Evolutionary conservation across 352 stramenopile genomes (phyloP), one percentile per base, ranked within the genome.

Genomic region (Globisporangium nunn): DNA sequence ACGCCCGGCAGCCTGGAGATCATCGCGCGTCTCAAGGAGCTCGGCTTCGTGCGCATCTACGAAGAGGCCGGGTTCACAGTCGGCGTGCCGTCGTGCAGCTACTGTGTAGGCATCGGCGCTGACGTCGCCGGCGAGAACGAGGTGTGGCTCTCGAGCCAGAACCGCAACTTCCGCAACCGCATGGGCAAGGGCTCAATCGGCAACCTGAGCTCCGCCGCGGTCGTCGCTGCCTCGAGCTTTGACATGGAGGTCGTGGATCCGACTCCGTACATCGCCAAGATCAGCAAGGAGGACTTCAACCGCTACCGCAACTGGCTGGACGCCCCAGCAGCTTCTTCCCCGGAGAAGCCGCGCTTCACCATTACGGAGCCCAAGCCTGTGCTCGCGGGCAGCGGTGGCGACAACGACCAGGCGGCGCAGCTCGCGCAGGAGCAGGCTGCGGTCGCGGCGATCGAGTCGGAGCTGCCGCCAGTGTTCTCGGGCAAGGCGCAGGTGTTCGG

Each of bases 141-240:
- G 46, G 84, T 94, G 52, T 92, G 84, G 82, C 80, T 94, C 53
- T 85, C 69, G 33, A 77, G 62, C 47, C 81, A 92, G 74, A 94
- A 94, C 70, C 81, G 84, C 28, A 94, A 94, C 70, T 94, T 91
- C 70, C 78, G 82, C 54, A 92, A 92, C 75, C 84, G 84, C 50
- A 94, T 94, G 84, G 84, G 84, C 52, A 79, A 77, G 54, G 82
- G 81, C 35, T 91, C 80, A 17, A 91, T 91, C 58, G 78, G 70
- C 17, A 90, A 94, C 68, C 61, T 94, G 44, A 81, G 78, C 40
- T 92, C 81, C 15, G 81, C 84, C 14, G 82, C 88, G 50, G 90
- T 79, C 31, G 81, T 94, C 23, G 84, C 84, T 31, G 84, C 84
- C 14, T 94, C 84, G 43, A 91, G 81, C 58, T 93, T 93, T 64